Conservation (phyloP, 345 rosid genomes). For the Cardamine occulta region DNA sequence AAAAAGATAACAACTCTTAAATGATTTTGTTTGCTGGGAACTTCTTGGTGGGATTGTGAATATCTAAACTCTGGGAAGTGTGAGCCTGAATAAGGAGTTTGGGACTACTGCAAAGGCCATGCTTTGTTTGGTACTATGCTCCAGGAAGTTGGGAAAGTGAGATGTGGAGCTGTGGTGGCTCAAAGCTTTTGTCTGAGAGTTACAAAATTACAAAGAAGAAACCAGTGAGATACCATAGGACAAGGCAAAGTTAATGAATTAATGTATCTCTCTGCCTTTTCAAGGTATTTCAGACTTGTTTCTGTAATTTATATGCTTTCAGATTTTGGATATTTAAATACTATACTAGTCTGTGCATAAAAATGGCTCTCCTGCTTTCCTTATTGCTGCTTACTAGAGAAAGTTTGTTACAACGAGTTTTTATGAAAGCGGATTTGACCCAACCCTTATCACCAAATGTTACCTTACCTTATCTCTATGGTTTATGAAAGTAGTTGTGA, state of each 20-base stretch:
- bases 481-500: neutral
- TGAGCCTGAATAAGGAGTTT: neutral
- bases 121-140: neutral
- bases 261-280: slow-evolving; percentile 7
- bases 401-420: neutral
- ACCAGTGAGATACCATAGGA: slow-evolving; percentile 17
- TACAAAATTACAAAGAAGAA: slow-evolving; percentile 13
- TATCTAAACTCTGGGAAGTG: slow-evolving; percentile 6
- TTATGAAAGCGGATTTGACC: neutral
- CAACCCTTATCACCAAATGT: neutral
- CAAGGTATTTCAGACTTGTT: neutral
- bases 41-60: slow-evolving; percentile 31
- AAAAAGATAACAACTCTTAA: neutral
- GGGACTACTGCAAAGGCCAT: neutral
- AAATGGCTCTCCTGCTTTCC: neutral
- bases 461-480: too few species aligned
- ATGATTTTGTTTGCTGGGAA: slow-evolving; percentile 2
- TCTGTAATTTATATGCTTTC: slow-evolving; percentile 14
- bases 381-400: neutral
- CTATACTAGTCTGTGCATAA: neutral
- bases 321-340: slow-evolving; percentile 14
- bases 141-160: neutral
- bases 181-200: slow-evolving; percentile 13
- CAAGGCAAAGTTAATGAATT: slow-evolving; percentile 6
- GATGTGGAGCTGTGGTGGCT: neutral